These are phyloP conservation scores for Trichoderma reesei DNA, from an alignment of 495 filamentous ascomycete species.

Conservation along the genomic window DNA sequence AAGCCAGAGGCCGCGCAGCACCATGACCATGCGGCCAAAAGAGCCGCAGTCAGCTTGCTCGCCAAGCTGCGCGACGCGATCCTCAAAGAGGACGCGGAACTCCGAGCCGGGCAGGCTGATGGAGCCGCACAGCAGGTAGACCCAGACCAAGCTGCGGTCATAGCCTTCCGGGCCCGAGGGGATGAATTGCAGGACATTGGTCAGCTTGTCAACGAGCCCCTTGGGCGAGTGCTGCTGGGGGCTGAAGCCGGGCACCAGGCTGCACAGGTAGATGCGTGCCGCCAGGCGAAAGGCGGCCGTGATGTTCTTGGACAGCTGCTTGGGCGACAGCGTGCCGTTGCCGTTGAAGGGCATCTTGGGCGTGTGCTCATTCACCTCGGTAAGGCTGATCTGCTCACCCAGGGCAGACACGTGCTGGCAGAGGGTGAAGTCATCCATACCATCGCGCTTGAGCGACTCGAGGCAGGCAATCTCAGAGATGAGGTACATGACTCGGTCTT, in stretches of 20 bases:
- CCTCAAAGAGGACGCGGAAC: slow-evolving; percentile 67
- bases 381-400: slow-evolving; percentile 71
- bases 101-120: slow-evolving; percentile 56
- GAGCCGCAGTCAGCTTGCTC: slow-evolving; percentile 66
- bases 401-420: slow-evolving; percentile 77
- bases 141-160: slow-evolving; percentile 88
- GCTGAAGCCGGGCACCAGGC: slow-evolving; percentile 79
- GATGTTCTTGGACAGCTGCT: slow-evolving; percentile 75
- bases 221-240: slow-evolving; percentile 57
- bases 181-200: slow-evolving; percentile 62
- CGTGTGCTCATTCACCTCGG: slow-evolving; percentile 48
- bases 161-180: slow-evolving; percentile 73
- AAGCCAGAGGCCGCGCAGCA: slow-evolving; percentile 78
- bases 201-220: slow-evolving; percentile 65
- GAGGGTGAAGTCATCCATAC: slow-evolving; percentile 70
- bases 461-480: slow-evolving; percentile 96
- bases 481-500: slow-evolving; percentile 94
- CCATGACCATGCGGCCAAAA: slow-evolving; percentile 70
- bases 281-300: slow-evolving; percentile 83
- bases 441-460: slow-evolving; percentile 74
- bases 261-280: slow-evolving; percentile 90
- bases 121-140: slow-evolving; percentile 74
- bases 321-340: slow-evolving; percentile 69
- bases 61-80: slow-evolving; percentile 60
- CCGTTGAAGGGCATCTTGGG: slow-evolving; percentile 47